A percentile compares a stretch with the other conserved stretches of the same genome.
These are phyloP conservation scores for Globisporangium middletonii DNA, from an alignment of 352 stramenopile genomes.

Conservation along the genomic window DNA sequence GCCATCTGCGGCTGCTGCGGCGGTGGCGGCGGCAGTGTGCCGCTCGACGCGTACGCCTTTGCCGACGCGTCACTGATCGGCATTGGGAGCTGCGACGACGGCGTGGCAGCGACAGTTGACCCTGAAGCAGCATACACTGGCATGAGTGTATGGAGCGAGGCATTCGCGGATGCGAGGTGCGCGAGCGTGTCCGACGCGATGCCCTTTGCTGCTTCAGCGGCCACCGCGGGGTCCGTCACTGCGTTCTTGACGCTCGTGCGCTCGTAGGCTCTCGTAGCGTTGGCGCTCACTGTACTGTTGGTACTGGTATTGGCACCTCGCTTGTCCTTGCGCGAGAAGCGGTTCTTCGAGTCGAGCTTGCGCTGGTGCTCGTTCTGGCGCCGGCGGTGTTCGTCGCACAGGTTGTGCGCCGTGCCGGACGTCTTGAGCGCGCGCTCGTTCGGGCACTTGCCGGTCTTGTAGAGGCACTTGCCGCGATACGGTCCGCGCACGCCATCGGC, in stretches of 20 bases:
- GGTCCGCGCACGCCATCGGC: slow-evolving; percentile 2
- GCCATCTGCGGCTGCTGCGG: slow-evolving; percentile 45
- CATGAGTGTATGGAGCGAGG: too few relatives aligned
- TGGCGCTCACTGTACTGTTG: not conserved
- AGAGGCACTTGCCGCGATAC: slow-evolving; percentile 75
- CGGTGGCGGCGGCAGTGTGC: slow-evolving; percentile 48
- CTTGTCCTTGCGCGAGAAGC: slow-evolving; percentile 58
- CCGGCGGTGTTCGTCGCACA: slow-evolving; percentile 79
- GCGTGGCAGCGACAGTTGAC: too few relatives aligned
- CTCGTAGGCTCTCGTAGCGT: not conserved
- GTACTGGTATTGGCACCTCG: too few relatives aligned
- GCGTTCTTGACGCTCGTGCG: not conserved
- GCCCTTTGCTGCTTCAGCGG: too few relatives aligned
- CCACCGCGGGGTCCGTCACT: not conserved
- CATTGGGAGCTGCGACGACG: not conserved
- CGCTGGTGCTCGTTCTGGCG: slow-evolving; percentile 85
- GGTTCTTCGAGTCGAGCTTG: slow-evolving; percentile 84
- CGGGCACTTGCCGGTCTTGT: slow-evolving; percentile 85
- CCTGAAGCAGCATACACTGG: not conserved
- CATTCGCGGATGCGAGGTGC: slow-evolving; percentile 1
- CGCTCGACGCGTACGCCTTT: slow-evolving; percentile 35
- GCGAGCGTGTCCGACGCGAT: not conserved
- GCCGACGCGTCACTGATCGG: not conserved
- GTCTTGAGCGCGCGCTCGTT: slow-evolving; percentile 86
- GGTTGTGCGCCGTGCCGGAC: slow-evolving; percentile 73